phyloP scores from a whole-genome alignment of 441 rosid genomes.

The Manihot esculenta region DNA sequence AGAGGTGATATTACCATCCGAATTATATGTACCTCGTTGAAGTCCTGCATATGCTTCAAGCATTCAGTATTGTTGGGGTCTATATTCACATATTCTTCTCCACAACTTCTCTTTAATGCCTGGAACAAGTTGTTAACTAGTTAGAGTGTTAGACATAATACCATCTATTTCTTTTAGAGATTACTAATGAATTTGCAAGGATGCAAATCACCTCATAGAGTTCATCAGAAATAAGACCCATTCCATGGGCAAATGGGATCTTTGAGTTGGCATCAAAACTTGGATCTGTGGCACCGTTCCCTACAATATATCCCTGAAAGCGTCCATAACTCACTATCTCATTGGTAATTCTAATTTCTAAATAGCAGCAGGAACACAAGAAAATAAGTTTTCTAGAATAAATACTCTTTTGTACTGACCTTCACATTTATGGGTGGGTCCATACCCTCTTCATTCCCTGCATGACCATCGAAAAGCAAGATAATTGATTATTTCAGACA shows the following conservation, averaged over 20 bases:
- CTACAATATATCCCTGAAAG: slow-evolving; percentile 56
- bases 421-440: slow-evolving; percentile 48
- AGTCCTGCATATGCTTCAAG: slow-evolving; percentile 26
- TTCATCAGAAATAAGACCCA: slow-evolving; percentile 45
- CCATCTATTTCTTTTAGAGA: neutral
- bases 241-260: slow-evolving; percentile 38
- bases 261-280: slow-evolving; percentile 31
- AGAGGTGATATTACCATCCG: neutral
- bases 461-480: neutral
- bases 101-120: slow-evolving; percentile 52
- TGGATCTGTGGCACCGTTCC: slow-evolving; percentile 41
- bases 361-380: neutral
- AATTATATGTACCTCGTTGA: slow-evolving; percentile 25
- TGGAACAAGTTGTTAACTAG: slow-evolving; percentile 16
- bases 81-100: slow-evolving; percentile 34
- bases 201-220: slow-evolving; percentile 31
- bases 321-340: neutral
- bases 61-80: slow-evolving; percentile 45
- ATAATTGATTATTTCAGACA: neutral
- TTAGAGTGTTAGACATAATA: neutral
- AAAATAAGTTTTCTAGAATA: neutral
- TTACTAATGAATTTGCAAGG: neutral
- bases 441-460: slow-evolving; percentile 54
- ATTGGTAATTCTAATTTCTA: no score
- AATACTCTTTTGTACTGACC: slow-evolving; percentile 28